phyloP scores from a whole-genome alignment of 108 stramenopile species.

The Cyclostephanos tholiformis region DNA sequence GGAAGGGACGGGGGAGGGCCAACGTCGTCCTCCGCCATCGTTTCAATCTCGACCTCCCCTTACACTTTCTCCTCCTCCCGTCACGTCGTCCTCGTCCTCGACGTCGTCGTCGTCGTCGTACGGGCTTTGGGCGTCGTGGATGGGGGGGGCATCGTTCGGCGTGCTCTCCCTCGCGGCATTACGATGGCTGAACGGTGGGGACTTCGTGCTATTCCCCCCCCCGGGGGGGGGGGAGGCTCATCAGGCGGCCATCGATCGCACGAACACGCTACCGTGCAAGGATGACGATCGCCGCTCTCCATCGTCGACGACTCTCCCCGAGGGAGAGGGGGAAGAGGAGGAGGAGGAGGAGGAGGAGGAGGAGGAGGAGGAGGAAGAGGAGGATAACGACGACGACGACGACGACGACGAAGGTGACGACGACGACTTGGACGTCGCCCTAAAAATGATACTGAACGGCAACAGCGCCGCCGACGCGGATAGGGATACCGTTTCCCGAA shows the following conservation, averaged over 20 bases:
- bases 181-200: conserved; percentile 88
- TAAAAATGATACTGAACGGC: conserved; percentile 36
- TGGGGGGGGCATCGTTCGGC: conserved; percentile 41
- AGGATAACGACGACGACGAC: background rate
- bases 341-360: conserved; percentile 12
- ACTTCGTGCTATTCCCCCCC: conserved; percentile 76
- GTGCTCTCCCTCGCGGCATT: conserved; percentile 59
- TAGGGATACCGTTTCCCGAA: background rate
- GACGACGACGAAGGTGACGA: conserved; percentile 12
- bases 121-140: conserved; percentile 15
- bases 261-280: conserved; percentile 3
- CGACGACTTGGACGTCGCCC: conserved; percentile 18
- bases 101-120: background rate
- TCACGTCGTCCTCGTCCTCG: background rate
- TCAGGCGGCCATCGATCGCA: background rate
- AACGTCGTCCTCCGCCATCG: background rate
- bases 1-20: background rate
- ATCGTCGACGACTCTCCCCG: background rate
- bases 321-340: conserved; percentile 15
- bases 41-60: background rate
- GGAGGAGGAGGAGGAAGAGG: background rate
- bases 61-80: too few species aligned
- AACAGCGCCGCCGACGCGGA: background rate
- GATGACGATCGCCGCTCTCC: conserved; percentile 2
- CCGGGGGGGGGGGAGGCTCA: conserved; percentile 11